Percentiles rank a stretch among this genome's conserved stretches.
phyloP scores from a whole-genome alignment of 768 basidiomycete species.

The Lactifluus pinguis region DNA sequence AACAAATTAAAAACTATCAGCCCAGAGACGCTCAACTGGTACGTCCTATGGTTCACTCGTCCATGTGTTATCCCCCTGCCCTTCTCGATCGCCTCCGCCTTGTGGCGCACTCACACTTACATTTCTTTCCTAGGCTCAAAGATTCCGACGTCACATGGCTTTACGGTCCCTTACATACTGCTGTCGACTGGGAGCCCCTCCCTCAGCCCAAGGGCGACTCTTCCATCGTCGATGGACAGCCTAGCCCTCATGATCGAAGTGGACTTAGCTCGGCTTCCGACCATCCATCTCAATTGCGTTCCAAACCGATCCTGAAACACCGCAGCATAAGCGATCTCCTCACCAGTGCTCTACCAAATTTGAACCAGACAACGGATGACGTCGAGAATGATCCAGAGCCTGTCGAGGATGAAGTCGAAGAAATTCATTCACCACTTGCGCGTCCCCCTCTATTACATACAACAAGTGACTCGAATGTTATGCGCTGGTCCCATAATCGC shows the following conservation, averaged over 20 bases:
- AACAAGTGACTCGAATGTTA: conserved; percentile 81
- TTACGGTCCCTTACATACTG: conserved; percentile 93
- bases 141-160: conserved; percentile 99
- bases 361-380: conserved; percentile 53
- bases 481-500: conserved; percentile 35
- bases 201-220: conserved; percentile 42
- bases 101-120: conserved; percentile 6
- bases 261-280: conserved; percentile 33
- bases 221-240: conserved; percentile 30
- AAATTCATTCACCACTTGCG: neutral
- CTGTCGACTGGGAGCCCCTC: conserved; percentile 73
- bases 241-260: conserved; percentile 41
- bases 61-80: neutral
- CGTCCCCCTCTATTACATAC: conserved; percentile 69
- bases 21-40: conserved; percentile 99
- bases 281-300: conserved; percentile 23
- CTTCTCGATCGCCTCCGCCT: neutral
- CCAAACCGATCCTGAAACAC: conserved; percentile 93
- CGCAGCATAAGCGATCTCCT: conserved; percentile 88
- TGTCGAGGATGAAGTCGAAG: conserved; percentile 9
- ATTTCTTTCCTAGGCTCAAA: conserved; percentile 66
- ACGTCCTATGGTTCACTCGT: conserved; percentile 24
- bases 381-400: conserved; percentile 2
- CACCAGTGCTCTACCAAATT: conserved; percentile 56
- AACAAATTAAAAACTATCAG: conserved; percentile 92